Evolutionary conservation across 2,329 filamentous ascomycete species (phyloP), one percentile per base, ranked within the genome.

Genomic region (Hymenotorrendiella dingleyae): DNA sequence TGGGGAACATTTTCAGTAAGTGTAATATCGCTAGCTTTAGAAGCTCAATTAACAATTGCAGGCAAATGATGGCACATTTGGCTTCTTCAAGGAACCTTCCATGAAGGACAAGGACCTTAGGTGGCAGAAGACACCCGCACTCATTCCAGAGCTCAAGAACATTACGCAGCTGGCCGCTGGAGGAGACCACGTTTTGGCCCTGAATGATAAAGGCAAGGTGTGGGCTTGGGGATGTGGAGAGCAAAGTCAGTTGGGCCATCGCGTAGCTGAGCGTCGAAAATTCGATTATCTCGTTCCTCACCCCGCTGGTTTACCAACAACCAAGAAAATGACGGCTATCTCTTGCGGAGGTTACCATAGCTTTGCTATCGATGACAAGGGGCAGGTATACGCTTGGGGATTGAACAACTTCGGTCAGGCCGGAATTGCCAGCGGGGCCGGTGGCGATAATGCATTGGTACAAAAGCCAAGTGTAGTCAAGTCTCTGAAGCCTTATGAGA

Each of bases 371-470:
- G 74, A 76, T 56, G 75, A 80, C 49, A 74, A 81, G 20, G 80
- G 81, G 29, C 72, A 75, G 20, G 82, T 91, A 22, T 93, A 80
- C 66, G 78, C 80, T 1, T 94, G 87, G 86, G 88, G 88, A 23
- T 70, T 90, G 29, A 94, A 94, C 72, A 90, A 85, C 67, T 93
- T 86, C 64, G 85, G 84, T 48, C 82, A 94, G 67, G 84, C 85
- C 14, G 87, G 84, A 24, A 73, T 82, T 44, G 69, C 71, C 12
- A 71, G 77, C 36, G 72, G 74, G 45, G 80, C 76, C 19, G 83
- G 82, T 27, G 76, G 82, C 48, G 78, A 83, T 40, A 79, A 83
- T 53, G 82, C 83, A 26, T 76, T 83, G 49, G 76, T 94, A 38
- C 72, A 84, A 17, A 77, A 77, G 53, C 85, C 88, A 2, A 77